Conservation (phyloP, 805 yeast species). For the Naumovozyma baii region DNA sequence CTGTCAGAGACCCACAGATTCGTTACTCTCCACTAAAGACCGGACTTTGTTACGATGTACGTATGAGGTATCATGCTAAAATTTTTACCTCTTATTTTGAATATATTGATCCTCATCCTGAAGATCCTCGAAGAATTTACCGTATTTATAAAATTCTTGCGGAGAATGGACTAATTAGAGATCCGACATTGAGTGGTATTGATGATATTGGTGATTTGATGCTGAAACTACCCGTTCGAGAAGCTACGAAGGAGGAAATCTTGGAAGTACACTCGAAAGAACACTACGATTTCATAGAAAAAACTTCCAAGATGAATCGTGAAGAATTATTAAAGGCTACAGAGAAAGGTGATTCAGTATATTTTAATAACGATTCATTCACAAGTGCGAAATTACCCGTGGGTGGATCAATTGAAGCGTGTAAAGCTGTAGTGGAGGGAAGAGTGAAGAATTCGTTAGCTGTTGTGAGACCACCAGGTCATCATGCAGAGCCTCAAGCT, state of each 20-base stretch:
- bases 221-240: slow-evolving; percentile 84
- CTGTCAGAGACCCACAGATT: slow-evolving; percentile 56
- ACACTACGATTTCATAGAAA: slow-evolving; percentile 65
- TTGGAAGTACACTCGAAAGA: slow-evolving; percentile 74
- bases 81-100: slow-evolving; percentile 85
- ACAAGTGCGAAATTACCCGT: slow-evolving; percentile 84
- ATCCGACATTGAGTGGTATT: slow-evolving; percentile 56
- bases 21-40: slow-evolving; percentile 71
- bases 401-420: slow-evolving; percentile 96
- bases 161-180: slow-evolving; percentile 82
- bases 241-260: slow-evolving; percentile 80
- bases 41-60: slow-evolving; percentile 89
- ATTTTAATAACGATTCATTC: slow-evolving; percentile 83
- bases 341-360: slow-evolving; percentile 88
- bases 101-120: slow-evolving; percentile 97
- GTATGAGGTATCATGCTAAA: slow-evolving; percentile 96
- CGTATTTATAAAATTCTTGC: slow-evolving; percentile 88
- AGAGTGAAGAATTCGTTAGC: slow-evolving; percentile 86
- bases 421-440: slow-evolving; percentile 90
- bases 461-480: slow-evolving; percentile 97
- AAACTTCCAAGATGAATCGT: slow-evolving; percentile 68
- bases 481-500: slow-evolving; percentile 95
- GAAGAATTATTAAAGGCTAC: slow-evolving; percentile 73
- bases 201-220: slow-evolving; percentile 77
- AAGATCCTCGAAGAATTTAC: slow-evolving; percentile 93